Evolutionary conservation across 148 eudicot species (phyloP), one percentile per base, ranked within the genome.

Genomic region (Agrostemma githago): DNA sequence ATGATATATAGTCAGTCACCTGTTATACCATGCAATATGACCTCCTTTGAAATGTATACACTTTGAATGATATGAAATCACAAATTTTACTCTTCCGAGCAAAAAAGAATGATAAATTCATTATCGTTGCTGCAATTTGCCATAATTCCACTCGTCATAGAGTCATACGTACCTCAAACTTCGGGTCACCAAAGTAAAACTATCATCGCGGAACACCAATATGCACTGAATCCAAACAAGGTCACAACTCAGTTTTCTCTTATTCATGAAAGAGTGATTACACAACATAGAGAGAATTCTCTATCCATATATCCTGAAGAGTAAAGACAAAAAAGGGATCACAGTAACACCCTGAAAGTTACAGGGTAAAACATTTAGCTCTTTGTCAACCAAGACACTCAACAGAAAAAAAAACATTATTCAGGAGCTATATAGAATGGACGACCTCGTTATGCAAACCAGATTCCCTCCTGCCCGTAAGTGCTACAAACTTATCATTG

Each of bases 401-500:
- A 41, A 14, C 5, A n/a, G 34, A 26, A 26, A 26, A 11, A 0
- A 42, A 53, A 1, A 5, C 62, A 39, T 44, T 46, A 11, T 3
- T 58, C 40, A 78, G n/a, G 61, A 16, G 26, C 19, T 4, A 14
- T 38, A 19, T 15, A 59, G 40, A 82, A 42, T 51, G 39, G 78
- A 42, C 41, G 39, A 59, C 53, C 62, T 63, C 71, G 64, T 62
- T 57, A 43, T 43, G 40, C 16, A 80, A 66, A 83, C 70, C 79
- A 58, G 78, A 21, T 70, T 85, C 91, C 54, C 82, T 77, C 79
- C 98, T 86, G 72, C 98, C 96, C 15, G 75, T 79, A 69, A 94
- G 92, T 58, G 84, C 90, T 19, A 85, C 74, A 85, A 94, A 89
- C 73, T 91, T 87, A 38, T 90, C 96, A 77, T 89, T 80, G 77